A percentile compares a stretch with the other conserved stretches of the same genome.
Evolutionary conservation across 1,139 yeast species (phyloP).

Genomic region (Blastobotrys proliferans): DNA sequence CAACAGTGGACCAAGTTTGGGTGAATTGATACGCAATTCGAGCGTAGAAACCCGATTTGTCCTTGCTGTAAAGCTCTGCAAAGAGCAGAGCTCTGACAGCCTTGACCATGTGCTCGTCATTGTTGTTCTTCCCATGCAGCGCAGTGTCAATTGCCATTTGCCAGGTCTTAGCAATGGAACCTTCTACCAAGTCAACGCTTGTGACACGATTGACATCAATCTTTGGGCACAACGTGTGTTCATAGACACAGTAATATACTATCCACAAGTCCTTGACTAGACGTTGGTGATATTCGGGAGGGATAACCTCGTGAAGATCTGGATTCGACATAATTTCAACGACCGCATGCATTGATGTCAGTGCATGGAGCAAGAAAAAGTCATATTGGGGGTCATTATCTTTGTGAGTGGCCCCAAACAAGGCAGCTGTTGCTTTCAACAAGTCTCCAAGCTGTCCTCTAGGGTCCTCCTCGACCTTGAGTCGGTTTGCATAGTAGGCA

Average conservation of each 20-base stretch:
- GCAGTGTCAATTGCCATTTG: conserved; percentile 20
- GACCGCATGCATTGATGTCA: conserved; percentile 31
- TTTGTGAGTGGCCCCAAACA: conserved; percentile 27
- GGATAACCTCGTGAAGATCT: conserved; percentile 18
- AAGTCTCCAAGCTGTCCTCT: conserved; percentile 21
- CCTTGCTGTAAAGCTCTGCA: conserved; percentile 21
- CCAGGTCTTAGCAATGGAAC: conserved; percentile 21
- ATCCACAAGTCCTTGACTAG: conserved; percentile 25
- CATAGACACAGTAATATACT: conserved; percentile 22
- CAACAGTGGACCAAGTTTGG: conserved; percentile 8
- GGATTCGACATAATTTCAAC: conserved; percentile 24
- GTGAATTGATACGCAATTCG: conserved; percentile 25
- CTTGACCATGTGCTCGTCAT: conserved; percentile 28
- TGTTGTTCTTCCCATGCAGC: conserved; percentile 14
- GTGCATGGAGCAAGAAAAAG: conserved; percentile 31
- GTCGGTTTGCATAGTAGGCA: conserved; percentile 21
- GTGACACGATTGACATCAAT: conserved; percentile 20
- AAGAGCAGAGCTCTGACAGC: conserved; percentile 28
- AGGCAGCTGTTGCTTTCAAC: conserved; percentile 22
- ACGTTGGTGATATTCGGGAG: conserved; percentile 15
- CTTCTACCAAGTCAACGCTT: conserved; percentile 5
- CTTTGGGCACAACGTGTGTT: conserved; percentile 25
- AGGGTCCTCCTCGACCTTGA: conserved; percentile 19
- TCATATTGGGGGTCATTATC: conserved; percentile 25
- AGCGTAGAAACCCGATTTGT: conserved; percentile 22